A percentile compares a stretch with the other conserved stretches of the same genome.
phyloP scores from a whole-genome alignment of 1,284 basidiomycete species.

The Naganishia sp. region DNA sequence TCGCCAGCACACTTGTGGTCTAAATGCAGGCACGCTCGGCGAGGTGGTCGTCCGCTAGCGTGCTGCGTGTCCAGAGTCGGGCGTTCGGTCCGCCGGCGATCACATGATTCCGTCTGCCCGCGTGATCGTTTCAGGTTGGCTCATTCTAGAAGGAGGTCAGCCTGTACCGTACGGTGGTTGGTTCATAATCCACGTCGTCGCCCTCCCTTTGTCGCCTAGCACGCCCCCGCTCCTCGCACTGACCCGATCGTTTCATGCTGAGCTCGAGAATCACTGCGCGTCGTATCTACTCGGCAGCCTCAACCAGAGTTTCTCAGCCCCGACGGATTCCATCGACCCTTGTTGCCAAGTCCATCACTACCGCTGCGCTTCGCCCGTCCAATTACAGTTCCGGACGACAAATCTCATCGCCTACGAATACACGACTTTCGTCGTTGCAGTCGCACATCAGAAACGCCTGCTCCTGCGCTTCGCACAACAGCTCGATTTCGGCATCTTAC shows the following conservation, averaged over 20 bases:
- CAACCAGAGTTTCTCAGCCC: background rate
- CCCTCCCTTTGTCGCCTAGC: background rate
- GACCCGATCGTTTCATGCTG: constrained; percentile 13
- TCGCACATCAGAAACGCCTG: constrained; percentile 24
- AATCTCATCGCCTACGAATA: background rate
- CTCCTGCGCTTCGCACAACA: constrained; percentile 27
- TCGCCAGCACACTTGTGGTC: too few species aligned
- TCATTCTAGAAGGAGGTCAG: constrained; percentile 14
- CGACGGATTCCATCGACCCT: background rate
- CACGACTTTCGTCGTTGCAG: constrained; percentile 5
- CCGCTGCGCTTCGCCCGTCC: constrained; percentile 1
- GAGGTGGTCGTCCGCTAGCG: too few species aligned
- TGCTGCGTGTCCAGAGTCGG: background rate
- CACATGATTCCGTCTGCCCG: constrained; percentile 5
- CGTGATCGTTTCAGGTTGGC: constrained; percentile 1
- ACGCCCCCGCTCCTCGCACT: background rate
- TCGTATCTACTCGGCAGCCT: constrained; percentile 23
- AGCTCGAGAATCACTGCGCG: constrained; percentile 25
- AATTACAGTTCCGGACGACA: background rate
- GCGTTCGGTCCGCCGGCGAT: constrained; percentile 5
- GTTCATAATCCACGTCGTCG: constrained; percentile 1
- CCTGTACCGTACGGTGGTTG: background rate
- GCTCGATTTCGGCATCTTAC: constrained; percentile 5
- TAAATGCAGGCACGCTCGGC: too few species aligned
- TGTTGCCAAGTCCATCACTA: constrained; percentile 12